These are phyloP conservation scores for Poa pratensis DNA, from an alignment of 176 grass and related monocot species.

Conservation along the genomic window DNA sequence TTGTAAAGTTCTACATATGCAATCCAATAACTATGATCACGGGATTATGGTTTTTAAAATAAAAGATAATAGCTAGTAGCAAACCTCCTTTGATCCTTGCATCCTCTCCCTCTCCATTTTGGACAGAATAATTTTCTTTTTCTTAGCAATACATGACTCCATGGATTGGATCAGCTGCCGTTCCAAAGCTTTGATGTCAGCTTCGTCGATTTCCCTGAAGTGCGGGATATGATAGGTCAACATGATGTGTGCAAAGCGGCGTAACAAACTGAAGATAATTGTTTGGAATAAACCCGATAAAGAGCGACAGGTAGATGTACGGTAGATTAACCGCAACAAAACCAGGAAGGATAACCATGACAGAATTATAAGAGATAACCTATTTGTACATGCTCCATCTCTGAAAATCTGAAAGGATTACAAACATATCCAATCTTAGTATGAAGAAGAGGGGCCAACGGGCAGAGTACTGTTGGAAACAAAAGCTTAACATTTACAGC, in stretches of 20 bases:
- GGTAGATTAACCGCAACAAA: slow-evolving; percentile 97
- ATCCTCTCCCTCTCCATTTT: slow-evolving; percentile 97
- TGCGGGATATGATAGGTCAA: slow-evolving; percentile 35
- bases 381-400: too few species aligned
- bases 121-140: slow-evolving; percentile 98
- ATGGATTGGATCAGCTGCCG: slow-evolving; percentile 94
- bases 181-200: slow-evolving; percentile 88
- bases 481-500: neutral
- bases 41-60: neutral
- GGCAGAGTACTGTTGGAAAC: neutral
- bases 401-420: too few species aligned
- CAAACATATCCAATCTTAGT: too few species aligned
- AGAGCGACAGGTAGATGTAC: slow-evolving; percentile 90
- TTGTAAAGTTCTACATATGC: slow-evolving; percentile 12
- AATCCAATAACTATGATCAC: neutral
- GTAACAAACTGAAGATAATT: slow-evolving; percentile 7
- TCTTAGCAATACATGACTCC: slow-evolving; percentile 82
- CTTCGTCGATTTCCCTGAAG: slow-evolving; percentile 88
- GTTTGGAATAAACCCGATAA: slow-evolving; percentile 68
- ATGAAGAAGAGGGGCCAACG: too few species aligned
- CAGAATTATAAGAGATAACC: too few species aligned
- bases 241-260: neutral
- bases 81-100: slow-evolving; percentile 93
- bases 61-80: slow-evolving; percentile 22
- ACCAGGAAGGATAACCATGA: slow-evolving; percentile 92